Evolutionary conservation across 2,329 filamentous ascomycete genomes (phyloP), one percentile per base, ranked within the genome.

Genomic region (Magnaporthiopsis poae): DNA sequence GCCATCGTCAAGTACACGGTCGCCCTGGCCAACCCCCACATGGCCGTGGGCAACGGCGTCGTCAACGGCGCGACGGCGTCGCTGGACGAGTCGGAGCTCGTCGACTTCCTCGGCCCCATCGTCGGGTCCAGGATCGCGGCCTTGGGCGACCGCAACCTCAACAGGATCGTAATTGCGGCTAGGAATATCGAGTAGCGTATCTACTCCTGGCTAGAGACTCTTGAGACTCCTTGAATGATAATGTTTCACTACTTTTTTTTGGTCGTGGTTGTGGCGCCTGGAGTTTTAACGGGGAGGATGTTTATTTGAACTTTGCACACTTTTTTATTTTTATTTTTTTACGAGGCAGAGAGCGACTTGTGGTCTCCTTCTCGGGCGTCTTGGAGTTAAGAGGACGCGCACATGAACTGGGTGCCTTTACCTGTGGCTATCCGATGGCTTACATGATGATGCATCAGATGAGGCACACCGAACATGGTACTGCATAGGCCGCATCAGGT

Each of bases 21-120:
- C 21, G 81, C 80, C 0, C 74, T 86, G 12, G 64, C 60, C 61
- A 85, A 60, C 61, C 12, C 11, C 1, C 69, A 74, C 35, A 71
- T 75, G 21, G 68, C 74, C 11, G 72, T 76, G 68, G 71, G 76
- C 66, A 78, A 81, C 65, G 78, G 77, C 46, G 74, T 79, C 27
- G 31, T 4, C 31, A 31, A 31, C 31, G 5, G 31, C 31, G 31
- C 5, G 18, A 67, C 70, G 0, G 71, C 70, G 65, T 77, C 80
- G 12, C 72, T 74, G 1, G 80, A 85, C 66, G 72, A 75, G 0
- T 73, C 76, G 8, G 79, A 84, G 66, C 75, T 87, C 3, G 79
- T 79, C 39, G 83, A 84, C 1, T 86, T 86, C 65, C 72, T 87
- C 8, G 85, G 85, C 0, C 79, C 83, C 7, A 82, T 81, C 60